A percentile compares a stretch with the other conserved stretches of the same genome.
Evolutionary conservation across 2,329 filamentous ascomycete genomes (phyloP).

Genomic region (Neopestalotiopsis sp.): DNA sequence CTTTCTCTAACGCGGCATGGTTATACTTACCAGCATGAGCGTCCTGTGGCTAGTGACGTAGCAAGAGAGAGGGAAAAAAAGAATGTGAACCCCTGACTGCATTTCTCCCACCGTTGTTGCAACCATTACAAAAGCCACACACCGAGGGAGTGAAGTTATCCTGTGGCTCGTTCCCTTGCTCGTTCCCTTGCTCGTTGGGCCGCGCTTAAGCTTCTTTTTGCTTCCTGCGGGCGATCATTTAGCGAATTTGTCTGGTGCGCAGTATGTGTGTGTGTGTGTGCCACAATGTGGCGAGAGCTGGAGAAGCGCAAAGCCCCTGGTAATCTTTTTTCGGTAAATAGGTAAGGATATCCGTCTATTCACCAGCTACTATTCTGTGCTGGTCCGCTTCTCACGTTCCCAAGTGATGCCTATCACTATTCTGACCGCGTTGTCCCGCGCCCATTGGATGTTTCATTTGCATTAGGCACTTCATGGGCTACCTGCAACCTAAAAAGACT

Average conservation of each 20-base stretch:
- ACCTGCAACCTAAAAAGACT: no score
- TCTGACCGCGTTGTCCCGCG: background rate
- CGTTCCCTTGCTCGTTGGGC: constrained; percentile 5
- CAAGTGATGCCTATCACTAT: background rate
- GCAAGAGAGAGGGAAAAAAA: background rate
- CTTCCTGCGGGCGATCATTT: background rate
- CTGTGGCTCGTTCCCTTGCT: constrained; percentile 19
- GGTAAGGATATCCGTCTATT: background rate
- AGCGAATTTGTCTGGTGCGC: background rate
- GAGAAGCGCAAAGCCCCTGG: no score
- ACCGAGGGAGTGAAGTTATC: constrained; percentile 14
- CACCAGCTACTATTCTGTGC: no score
- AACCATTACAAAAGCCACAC: background rate
- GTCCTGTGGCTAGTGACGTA: constrained; percentile 15
- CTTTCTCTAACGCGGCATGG: background rate
- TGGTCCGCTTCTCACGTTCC: no score
- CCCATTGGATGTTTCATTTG: background rate
- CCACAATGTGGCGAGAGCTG: background rate
- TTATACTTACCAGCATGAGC: background rate
- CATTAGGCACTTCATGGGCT: background rate
- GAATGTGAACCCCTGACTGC: background rate
- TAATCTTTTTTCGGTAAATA: background rate
- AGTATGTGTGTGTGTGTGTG: background rate
- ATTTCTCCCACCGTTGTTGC: background rate
- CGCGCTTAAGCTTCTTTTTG: background rate